Base-by-base conservation (phyloP, 2,329 filamentous ascomycete species). In the Nigrospora oryzae region DNA sequence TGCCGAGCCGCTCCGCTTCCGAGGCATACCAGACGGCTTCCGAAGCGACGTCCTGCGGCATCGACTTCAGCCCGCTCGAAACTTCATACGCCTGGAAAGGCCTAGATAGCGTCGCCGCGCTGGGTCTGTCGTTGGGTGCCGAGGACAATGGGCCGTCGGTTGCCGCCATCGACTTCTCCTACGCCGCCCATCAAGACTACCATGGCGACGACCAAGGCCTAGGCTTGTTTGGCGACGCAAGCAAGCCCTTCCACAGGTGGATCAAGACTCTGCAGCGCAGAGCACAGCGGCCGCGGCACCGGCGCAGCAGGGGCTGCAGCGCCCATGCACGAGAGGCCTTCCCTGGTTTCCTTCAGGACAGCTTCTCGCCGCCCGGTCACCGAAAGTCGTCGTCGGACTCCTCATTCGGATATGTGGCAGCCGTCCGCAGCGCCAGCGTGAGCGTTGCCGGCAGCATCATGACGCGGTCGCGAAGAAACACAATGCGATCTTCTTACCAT, bases 401-500 rank as follows among this genome's bases (percentile, higher is more conserved):
- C 7, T 94, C 89, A 0, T 81, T 87, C 48, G 84, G 78, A 2
- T 89, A 90, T 57, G 79, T 96, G 35, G 80, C 83, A n/a, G 84
- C 80, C 14, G 76, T 94, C 53, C 89, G 84, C 60, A 93, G 88
- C 50, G 85, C 86, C 43, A 90, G 84, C 47, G 73, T 88, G 48
- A 95, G 89, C 48, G 69, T 90, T 47, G 77, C 81, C 40, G 88
- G 83, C 55, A 94, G 86, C 63, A 71, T 84, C 47, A 70, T 79
- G 39, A 77, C 79, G 31, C 75, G 77, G 43, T 84, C 83, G 11
- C 74, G 74, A 47, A 70, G 64, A 49, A 70, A 71, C 43, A 71
- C 68, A 10, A 60, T 65, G 17, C 71, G 70, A 43, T 79, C 82
- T 36, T 64, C 69, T 53, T 63, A 69, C 36, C 71, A 74, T 44